Evolutionary conservation across 257 asterid genomes (phyloP), one percentile per base, ranked within the genome.

Genomic region (Salvia miltiorrhiza): DNA sequence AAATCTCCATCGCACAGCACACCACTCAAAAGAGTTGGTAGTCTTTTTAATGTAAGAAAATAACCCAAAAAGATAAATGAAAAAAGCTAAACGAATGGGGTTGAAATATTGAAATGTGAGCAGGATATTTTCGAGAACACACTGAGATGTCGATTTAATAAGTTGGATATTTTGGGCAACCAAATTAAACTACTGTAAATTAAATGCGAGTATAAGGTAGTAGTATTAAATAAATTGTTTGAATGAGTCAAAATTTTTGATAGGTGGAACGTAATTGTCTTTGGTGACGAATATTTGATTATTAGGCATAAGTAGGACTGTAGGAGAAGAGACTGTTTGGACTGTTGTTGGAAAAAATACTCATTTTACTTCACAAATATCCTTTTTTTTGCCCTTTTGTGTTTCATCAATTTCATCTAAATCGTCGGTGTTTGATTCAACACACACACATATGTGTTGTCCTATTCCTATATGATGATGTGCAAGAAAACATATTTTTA

Each of bases 191-290:
- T 61, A 75, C 63, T 69, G 4, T 9, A 39, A 4, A 8, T 44
- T 57, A n/a, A 63, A 1, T 13, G 20, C 40, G 32, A 21, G 48
- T 28, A 44, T 21, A 58, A 4, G 41, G 19, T 7, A 13, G 4
- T 39, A 35, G 48, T 21, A 1, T 41, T 50, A 13, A 68, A 20
- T 30, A 50, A 69, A 24, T 35, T 16, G 23, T 63, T 63, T 24
- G 76, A 48, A 64, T 4, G 19, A 30, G 73, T 76, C 70, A 30
- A 63, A 58, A n/a, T 76, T 28, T 23, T 68, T 23, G 40, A 47
- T 45, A 24, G 50, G 26, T 74, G 40, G 45, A 41, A 58, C n/a
- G 19, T 58, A 0, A 32, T 49, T 60, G 21, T 60, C 47, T 5
- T 37, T n/a, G 39, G 28, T 26, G 66, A 10, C 40, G 39, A 50